Percentiles rank a stretch among this genome's conserved stretches.
phyloP scores from a whole-genome alignment of 208 protist genomes.

The Trypanosoma melophagium region DNA sequence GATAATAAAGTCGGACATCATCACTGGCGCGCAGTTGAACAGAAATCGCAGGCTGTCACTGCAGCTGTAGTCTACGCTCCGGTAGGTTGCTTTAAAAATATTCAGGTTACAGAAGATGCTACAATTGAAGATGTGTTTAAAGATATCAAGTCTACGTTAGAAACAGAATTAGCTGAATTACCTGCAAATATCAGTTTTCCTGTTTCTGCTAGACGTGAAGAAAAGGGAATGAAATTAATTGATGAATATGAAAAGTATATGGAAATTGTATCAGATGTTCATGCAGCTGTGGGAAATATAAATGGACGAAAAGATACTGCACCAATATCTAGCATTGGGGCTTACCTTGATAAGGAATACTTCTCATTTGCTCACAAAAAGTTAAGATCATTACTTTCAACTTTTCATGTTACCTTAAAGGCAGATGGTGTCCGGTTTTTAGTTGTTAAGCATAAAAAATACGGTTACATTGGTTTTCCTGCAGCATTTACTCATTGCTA shows the following conservation, averaged over 20 bases:
- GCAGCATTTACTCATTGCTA: constrained; percentile 67
- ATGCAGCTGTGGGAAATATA: constrained; percentile 60
- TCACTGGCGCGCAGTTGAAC: constrained; percentile 67
- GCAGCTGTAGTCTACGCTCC: constrained; percentile 61
- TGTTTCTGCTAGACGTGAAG: constrained; percentile 15
- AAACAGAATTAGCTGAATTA: constrained; percentile 34
- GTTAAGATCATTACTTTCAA: constrained; percentile 30
- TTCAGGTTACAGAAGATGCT: constrained; percentile 41
- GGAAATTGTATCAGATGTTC: constrained; percentile 59
- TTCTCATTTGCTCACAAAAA: constrained; percentile 61
- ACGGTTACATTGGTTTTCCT: constrained; percentile 77
- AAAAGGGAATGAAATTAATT: constrained; percentile 42
- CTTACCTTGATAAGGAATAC: constrained; percentile 66
- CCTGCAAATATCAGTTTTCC: constrained; percentile 14
- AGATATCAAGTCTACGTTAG: constrained; percentile 51
- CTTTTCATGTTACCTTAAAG: constrained; percentile 78
- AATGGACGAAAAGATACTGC: constrained; percentile 59
- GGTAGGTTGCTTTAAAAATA: constrained; percentile 46
- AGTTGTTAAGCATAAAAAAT: constrained; percentile 65
- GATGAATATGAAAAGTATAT: constrained; percentile 56
- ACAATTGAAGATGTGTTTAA: constrained; percentile 42
- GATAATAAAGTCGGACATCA: constrained; percentile 51
- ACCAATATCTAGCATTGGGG: constrained; percentile 72
- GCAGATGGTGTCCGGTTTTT: constrained; percentile 78
- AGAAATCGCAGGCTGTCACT: constrained; percentile 64